Evolutionary conservation across 306 rosid genomes (phyloP), one percentile per base, ranked within the genome.

Genomic region (Mimosa bimucronata): DNA sequence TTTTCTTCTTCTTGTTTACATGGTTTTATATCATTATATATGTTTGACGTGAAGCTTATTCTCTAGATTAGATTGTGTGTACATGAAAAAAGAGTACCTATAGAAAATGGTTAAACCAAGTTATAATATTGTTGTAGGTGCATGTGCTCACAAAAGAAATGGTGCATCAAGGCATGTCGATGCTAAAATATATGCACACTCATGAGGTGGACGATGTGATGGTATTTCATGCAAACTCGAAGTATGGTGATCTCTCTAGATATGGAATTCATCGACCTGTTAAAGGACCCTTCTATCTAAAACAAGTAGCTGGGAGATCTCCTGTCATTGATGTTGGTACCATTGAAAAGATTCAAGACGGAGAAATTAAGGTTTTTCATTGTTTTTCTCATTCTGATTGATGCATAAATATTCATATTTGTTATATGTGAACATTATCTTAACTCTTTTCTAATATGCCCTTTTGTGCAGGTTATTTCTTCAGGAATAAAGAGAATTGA

Each of bases 271-370:
- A 12, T 71, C 78, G 81, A 0, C 93, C 97, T 9, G 45, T 34
- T 6, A 7, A 46, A 11, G 97, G 94, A 4, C 93, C 93, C 0
- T 86, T 91, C 48, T 19, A 28, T 31, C 75, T 80, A 11, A 89
- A 91, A 85, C 3, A 21, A 2, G 2, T 19, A 9, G 44, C 74
- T 1, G 91, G 94, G 1, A 83, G 81, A 10, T 45, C 91, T 31
- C 86, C 89, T 0, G 80, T 88, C 42, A 37, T 91, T 16, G 94
- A 91, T 12, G 88, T 88, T 45, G 94, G 97, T 19, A 79, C 89
- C 19, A 13, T 87, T 23, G 16, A 1, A 25, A 88, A 74, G 81
- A 90, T 92, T 38, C 79, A 65, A 34, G 65, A 53, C 0, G 90
- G 89, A 38, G 52, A 71, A 18, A 87, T 92, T 4, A 58, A 85